These are phyloP conservation scores for Rosa lucieae DNA, from an alignment of 306 rosid species.

Conservation along the genomic window DNA sequence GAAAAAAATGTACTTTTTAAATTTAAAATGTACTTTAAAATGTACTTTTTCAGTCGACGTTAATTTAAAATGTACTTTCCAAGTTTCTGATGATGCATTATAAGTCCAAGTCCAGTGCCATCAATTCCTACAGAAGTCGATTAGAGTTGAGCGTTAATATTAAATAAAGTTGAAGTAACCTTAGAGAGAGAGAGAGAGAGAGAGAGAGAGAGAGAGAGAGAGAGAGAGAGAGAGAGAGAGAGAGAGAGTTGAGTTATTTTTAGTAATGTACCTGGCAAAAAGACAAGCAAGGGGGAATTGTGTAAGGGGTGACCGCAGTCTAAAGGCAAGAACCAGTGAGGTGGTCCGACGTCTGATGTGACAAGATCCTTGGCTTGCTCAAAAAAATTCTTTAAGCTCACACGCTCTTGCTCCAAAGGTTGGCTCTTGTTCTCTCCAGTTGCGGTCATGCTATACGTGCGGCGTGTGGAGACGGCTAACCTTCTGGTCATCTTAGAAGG, in stretches of 20 bases:
- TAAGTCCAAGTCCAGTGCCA: conserved; percentile 83
- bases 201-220: not conserved
- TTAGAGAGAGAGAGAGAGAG: no score
- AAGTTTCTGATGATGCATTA: conserved; percentile 57
- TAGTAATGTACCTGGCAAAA: conserved; percentile 54
- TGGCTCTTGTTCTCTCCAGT: not conserved
- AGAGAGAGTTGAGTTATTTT: not conserved
- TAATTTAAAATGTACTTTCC: conserved; percentile 52
- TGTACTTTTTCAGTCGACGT: not conserved
- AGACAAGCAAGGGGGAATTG: conserved; percentile 67
- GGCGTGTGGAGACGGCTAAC: not conserved
- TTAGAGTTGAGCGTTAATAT: no score
- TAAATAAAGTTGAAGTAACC: no score
- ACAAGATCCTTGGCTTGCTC: conserved; percentile 51
- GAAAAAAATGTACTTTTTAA: no score
- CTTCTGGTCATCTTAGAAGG: not conserved
- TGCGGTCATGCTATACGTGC: not conserved
- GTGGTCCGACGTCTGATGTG: conserved; percentile 50
- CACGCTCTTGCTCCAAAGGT: not conserved
- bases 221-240: no score
- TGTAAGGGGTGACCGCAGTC: conserved; percentile 43
- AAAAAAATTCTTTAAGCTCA: conserved; percentile 41
- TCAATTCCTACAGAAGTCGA: conserved; percentile 53
- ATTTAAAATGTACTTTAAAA: no score
- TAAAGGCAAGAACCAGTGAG: conserved; percentile 88